These are phyloP conservation scores for Anthracocystis setariae DNA, from an alignment of 1,284 basidiomycete genomes.

Conservation along the genomic window DNA sequence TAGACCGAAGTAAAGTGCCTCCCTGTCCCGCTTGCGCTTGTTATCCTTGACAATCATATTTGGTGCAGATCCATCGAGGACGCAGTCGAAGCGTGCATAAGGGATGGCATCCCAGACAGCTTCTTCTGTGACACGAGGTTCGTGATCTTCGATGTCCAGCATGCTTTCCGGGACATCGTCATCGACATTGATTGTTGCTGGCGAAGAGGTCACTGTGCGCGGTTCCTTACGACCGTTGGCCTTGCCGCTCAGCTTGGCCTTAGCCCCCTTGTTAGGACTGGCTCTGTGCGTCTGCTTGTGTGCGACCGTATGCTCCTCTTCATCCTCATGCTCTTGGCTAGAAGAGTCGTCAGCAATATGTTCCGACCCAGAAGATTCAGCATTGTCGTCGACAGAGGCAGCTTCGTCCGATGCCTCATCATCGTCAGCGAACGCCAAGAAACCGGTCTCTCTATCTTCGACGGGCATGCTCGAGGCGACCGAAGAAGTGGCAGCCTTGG, in stretches of 20 bases:
- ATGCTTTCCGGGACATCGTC: background rate
- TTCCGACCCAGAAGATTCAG: constrained; percentile 1
- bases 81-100: constrained; percentile 28
- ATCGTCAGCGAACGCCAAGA: constrained; percentile 26
- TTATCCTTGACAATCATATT: constrained; percentile 22
- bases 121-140: constrained; percentile 7
- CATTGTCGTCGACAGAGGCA: background rate
- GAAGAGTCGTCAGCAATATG: constrained; percentile 1
- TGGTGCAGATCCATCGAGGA: constrained; percentile 7
- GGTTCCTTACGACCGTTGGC: constrained; percentile 6
- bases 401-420: constrained; percentile 17
- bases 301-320: background rate
- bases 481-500: background rate
- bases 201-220: constrained; percentile 2
- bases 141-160: background rate
- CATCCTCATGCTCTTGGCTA: constrained; percentile 4
- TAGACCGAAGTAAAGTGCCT: constrained; percentile 29
- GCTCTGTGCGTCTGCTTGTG: background rate
- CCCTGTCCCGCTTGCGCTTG: constrained; percentile 34
- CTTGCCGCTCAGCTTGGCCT: constrained; percentile 3
- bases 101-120: constrained; percentile 31
- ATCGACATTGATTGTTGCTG: background rate
- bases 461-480: constrained; percentile 24
- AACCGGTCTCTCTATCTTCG: constrained; percentile 30
- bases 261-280: background rate